Evolutionary conservation across 75 land plant genomes (phyloP).

Genomic region (Pseudotsuga menziesii): DNA sequence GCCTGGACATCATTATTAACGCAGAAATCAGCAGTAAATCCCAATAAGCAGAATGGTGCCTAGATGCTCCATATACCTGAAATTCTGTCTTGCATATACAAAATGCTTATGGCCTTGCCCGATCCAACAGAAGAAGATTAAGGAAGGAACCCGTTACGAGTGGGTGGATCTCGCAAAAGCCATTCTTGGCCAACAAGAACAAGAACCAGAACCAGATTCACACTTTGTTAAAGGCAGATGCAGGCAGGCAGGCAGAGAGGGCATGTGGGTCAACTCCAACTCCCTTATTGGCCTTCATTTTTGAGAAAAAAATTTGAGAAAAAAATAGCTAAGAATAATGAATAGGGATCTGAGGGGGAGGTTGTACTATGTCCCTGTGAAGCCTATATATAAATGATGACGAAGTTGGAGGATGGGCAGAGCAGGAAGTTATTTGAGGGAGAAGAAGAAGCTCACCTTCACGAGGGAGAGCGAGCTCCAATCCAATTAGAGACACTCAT

Average conservation of each 20-base stretch:
- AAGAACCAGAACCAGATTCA: constrained; percentile 1
- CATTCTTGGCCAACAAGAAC: background rate
- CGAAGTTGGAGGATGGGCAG: no score
- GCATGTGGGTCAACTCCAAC: background rate
- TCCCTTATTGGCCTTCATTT: background rate
- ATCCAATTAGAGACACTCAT: no score
- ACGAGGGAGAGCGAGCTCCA: no score
- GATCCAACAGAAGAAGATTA: background rate
- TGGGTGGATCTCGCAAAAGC: constrained; percentile 2
- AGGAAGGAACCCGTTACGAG: background rate
- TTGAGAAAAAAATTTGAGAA: background rate
- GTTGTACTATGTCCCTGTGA: background rate
- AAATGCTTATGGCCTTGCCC: background rate
- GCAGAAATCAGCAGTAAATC: constrained; percentile 5
- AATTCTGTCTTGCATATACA: background rate
- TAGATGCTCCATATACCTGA: background rate
- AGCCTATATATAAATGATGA: no score
- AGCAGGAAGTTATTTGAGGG: no score
- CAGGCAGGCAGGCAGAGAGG: no score
- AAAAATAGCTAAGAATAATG: background rate
- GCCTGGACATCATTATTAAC: constrained; percentile 1
- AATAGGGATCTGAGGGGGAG: background rate
- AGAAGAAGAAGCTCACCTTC: no score
- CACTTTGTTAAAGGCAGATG: background rate
- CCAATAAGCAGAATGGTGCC: constrained; percentile 3